These are phyloP conservation scores for Triticum monococcum DNA, from an alignment of 176 grass and related monocot species.

Conservation along the genomic window DNA sequence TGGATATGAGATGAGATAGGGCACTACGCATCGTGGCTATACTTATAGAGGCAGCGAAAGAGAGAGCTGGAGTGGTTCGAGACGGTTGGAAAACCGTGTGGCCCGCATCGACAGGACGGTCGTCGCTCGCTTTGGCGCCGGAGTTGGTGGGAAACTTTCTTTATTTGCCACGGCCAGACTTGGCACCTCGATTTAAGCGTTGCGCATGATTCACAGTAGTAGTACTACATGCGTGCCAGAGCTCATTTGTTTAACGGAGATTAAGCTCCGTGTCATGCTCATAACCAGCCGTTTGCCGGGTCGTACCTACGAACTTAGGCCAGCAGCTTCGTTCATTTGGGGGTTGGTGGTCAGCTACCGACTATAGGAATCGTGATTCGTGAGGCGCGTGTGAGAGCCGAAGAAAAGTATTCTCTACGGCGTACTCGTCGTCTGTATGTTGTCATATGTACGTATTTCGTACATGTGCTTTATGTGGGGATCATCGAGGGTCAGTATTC, in stretches of 20 bases:
- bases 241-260: background rate
- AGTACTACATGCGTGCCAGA: background rate
- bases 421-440: too few species aligned
- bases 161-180: background rate
- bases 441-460: too few species aligned
- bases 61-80: conserved; percentile 14
- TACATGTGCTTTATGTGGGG: too few species aligned
- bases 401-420: too few species aligned
- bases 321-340: background rate
- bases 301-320: background rate
- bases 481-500: background rate
- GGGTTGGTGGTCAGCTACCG: background rate
- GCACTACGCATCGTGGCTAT: background rate
- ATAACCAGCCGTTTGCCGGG: background rate
- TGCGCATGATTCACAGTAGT: background rate
- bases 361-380: background rate
- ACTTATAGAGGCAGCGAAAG: conserved; percentile 4
- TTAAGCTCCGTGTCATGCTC: background rate
- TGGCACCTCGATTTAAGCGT: background rate
- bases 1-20: background rate
- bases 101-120: background rate
- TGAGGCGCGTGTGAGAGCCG: too few species aligned
- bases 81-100: conserved; percentile 5
- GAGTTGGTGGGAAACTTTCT: conserved; percentile 29
- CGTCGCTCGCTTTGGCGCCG: background rate